Conservation (phyloP, 306 rosid species). For the Sechiopsis laciniata region DNA sequence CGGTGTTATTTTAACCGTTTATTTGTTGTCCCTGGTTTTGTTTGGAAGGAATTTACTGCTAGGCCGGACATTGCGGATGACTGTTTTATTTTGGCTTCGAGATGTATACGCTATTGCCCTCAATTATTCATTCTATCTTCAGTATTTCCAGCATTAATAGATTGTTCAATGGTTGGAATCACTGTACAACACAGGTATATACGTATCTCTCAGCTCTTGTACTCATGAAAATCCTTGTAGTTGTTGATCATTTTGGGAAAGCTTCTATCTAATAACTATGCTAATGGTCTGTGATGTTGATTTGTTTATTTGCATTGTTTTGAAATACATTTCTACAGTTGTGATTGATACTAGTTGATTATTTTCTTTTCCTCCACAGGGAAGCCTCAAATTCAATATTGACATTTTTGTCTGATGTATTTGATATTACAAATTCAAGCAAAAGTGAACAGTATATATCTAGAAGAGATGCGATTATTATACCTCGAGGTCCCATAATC, state of each 20-base stretch:
- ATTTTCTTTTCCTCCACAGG: slow-evolving; percentile 42
- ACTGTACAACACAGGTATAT: slow-evolving; percentile 86
- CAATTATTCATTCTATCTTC: slow-evolving; percentile 86
- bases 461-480: slow-evolving; percentile 56
- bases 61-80: slow-evolving; percentile 99
- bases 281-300: background rate
- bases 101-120: slow-evolving; percentile 99
- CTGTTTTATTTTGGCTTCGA: slow-evolving; percentile 92
- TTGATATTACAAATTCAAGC: slow-evolving; percentile 62
- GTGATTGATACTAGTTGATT: slow-evolving; percentile 3
- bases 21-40: slow-evolving; percentile 24
- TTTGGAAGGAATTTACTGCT: slow-evolving; percentile 88
- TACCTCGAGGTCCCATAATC: slow-evolving; percentile 72
- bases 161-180: slow-evolving; percentile 93
- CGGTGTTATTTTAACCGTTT: slow-evolving; percentile 11
- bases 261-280: background rate
- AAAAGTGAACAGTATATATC: slow-evolving; percentile 58
- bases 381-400: slow-evolving; percentile 96
- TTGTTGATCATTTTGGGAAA: background rate
- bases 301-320: background rate
- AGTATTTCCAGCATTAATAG: slow-evolving; percentile 80
- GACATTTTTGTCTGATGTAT: slow-evolving; percentile 84
- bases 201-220: slow-evolving; percentile 23
- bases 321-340: background rate
- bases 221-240: background rate